A percentile compares a stretch with the other conserved stretches of the same genome.
These are phyloP conservation scores for Zygotorulaspora sp. DNA, from an alignment of 805 yeast species.

Conservation along the genomic window DNA sequence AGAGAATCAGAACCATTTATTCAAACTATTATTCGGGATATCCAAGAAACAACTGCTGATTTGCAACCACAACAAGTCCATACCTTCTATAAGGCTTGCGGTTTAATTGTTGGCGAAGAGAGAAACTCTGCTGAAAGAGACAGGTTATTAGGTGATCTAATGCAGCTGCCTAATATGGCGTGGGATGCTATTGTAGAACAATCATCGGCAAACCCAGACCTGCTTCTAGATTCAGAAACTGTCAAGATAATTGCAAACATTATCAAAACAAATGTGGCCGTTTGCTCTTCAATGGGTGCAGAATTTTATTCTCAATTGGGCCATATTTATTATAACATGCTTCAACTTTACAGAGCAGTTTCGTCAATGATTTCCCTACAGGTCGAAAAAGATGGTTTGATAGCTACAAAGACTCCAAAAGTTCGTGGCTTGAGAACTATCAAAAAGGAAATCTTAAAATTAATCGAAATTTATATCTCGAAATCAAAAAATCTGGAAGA, in stretches of 20 bases:
- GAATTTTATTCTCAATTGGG: conserved; percentile 87
- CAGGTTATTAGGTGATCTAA: conserved; percentile 66
- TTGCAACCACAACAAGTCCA: conserved; percentile 96
- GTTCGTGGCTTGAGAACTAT: conserved; percentile 94
- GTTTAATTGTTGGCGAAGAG: conserved; percentile 87
- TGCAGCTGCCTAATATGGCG: conserved; percentile 90
- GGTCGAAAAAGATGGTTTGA: conserved; percentile 73
- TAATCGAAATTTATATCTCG: conserved; percentile 82
- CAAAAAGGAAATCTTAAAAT: conserved; percentile 85
- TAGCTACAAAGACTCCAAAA: conserved; percentile 91
- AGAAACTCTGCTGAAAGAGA: conserved; percentile 64
- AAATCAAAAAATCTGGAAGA: conserved; percentile 84
- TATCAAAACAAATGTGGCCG: conserved; percentile 91
- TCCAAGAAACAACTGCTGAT: conserved; percentile 84
- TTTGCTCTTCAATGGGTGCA: conserved; percentile 91
- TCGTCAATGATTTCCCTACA: conserved; percentile 77
- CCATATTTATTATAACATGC: conserved; percentile 80
- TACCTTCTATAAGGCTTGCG: conserved; percentile 96
- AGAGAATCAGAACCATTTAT: conserved; percentile 88
- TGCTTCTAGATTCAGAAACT: conserved; percentile 73
- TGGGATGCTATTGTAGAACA: conserved; percentile 87
- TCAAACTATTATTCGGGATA: conserved; percentile 78
- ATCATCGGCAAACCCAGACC: conserved; percentile 76
- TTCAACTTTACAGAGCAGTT: conserved; percentile 83
- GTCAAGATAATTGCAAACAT: conserved; percentile 91